Evolutionary conservation across 805 yeast genomes (phyloP).

Genomic region (Nakazawaea sp.): DNA sequence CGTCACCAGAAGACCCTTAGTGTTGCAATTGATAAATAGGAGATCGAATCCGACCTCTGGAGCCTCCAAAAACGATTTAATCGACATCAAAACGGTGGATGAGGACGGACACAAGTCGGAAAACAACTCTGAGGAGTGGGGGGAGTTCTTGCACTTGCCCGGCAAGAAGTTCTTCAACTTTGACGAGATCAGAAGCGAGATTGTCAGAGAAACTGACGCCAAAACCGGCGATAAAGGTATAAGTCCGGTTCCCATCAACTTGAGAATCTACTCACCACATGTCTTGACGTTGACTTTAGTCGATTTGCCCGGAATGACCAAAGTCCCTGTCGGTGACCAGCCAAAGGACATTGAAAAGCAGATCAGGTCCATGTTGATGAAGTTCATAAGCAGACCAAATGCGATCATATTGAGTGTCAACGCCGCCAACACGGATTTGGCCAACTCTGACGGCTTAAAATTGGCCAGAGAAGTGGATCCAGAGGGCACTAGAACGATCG

Average conservation of each 20-base stretch:
- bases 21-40: constrained; percentile 72
- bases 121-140: constrained; percentile 87
- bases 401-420: constrained; percentile 93
- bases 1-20: constrained; percentile 84
- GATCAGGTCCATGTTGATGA: constrained; percentile 87
- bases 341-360: constrained; percentile 95
- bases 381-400: constrained; percentile 91
- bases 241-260: constrained; percentile 85
- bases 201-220: constrained; percentile 85
- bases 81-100: constrained; percentile 36
- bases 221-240: constrained; percentile 84
- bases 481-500: constrained; percentile 91
- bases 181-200: constrained; percentile 83
- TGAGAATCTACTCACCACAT: constrained; percentile 89
- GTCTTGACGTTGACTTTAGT: constrained; percentile 91
- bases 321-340: constrained; percentile 98
- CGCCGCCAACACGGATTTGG: constrained; percentile 94
- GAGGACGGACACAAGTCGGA: constrained; percentile 48
- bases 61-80: constrained; percentile 27
- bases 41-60: constrained; percentile 28
- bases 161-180: constrained; percentile 83
- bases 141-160: constrained; percentile 92
- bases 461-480: constrained; percentile 98
- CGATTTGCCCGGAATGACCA: constrained; percentile 95
- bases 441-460: constrained; percentile 93